These are phyloP conservation scores for Orbilia javanica DNA, from an alignment of 2,329 filamentous ascomycete genomes.

Conservation along the genomic window DNA sequence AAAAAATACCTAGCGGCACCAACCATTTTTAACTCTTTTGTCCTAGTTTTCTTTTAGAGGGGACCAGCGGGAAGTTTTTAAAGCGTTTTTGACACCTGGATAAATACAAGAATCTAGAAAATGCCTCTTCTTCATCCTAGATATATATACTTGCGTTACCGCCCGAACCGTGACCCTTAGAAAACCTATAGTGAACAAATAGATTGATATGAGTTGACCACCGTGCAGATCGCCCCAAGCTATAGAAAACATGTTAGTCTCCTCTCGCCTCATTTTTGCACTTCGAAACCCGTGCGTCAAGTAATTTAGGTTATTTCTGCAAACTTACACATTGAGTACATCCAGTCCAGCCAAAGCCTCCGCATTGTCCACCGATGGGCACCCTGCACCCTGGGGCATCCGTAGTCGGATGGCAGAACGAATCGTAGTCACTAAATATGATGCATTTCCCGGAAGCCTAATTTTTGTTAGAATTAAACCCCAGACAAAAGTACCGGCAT, in stretches of 20 bases:
- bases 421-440: constrained; percentile 20
- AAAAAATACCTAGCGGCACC: no score
- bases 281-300: neutral
- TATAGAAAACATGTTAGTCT: neutral
- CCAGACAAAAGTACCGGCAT: neutral
- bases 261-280: neutral
- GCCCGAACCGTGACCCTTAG: no score
- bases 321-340: constrained; percentile 36
- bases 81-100: no score
- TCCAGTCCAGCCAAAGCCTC: constrained; percentile 20
- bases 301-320: neutral
- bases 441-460: constrained; percentile 15
- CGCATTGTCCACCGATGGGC: constrained; percentile 14
- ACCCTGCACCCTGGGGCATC: constrained; percentile 18
- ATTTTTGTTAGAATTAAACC: neutral
- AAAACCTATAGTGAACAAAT: neutral
- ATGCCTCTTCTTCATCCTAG: no score
- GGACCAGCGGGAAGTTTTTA: no score
- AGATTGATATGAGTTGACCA: neutral
- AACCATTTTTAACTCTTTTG: no score
- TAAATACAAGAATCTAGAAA: no score
- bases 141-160: no score
- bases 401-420: constrained; percentile 29
- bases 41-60: no score
- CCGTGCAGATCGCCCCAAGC: constrained; percentile 17